Percentiles rank a stretch among this genome's conserved stretches.
These are phyloP conservation scores for Leccinum variicolor DNA, from an alignment of 768 basidiomycete genomes.

Conservation along the genomic window DNA sequence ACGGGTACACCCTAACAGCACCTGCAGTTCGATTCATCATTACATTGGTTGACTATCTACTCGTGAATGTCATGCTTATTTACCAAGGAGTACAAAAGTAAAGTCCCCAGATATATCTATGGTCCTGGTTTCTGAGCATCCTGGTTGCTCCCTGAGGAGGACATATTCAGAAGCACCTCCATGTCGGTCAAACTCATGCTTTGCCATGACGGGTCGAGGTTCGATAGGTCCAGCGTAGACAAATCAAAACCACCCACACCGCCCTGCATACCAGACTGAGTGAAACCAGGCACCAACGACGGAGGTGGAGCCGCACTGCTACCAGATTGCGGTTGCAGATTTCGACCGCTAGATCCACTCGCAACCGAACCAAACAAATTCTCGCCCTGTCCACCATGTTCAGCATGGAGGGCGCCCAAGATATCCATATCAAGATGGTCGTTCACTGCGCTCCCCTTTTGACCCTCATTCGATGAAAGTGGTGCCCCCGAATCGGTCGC, in stretches of 20 bases:
- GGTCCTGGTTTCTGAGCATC: slow-evolving; percentile 23
- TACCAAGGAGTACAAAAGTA: neutral
- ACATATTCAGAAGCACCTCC: slow-evolving; percentile 52
- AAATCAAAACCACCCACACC: slow-evolving; percentile 44
- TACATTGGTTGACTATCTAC: slow-evolving; percentile 1
- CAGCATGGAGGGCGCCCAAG: slow-evolving; percentile 34
- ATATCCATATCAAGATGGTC: slow-evolving; percentile 33
- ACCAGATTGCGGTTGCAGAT: slow-evolving; percentile 12
- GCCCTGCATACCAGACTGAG: slow-evolving; percentile 17
- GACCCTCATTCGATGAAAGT: slow-evolving; percentile 13
- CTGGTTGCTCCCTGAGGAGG: slow-evolving; percentile 21
- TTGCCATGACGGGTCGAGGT: slow-evolving; percentile 38
- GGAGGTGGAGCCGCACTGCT: slow-evolving; percentile 34
- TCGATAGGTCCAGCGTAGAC: slow-evolving; percentile 43
- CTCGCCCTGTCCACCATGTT: slow-evolving; percentile 12
- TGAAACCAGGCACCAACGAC: slow-evolving; percentile 44
- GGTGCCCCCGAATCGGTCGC: slow-evolving; percentile 22
- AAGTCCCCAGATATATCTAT: slow-evolving; percentile 7
- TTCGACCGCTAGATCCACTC: slow-evolving; percentile 20
- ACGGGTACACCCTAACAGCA: slow-evolving; percentile 7
- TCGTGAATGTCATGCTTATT: neutral
- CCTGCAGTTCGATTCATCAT: neutral
- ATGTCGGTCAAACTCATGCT: slow-evolving; percentile 54
- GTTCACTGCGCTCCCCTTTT: slow-evolving; percentile 14
- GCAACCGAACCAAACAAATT: slow-evolving; percentile 27